Evolutionary conservation across 176 grass and related monocot genomes (phyloP).

Genomic region (Paspalum notatum): DNA sequence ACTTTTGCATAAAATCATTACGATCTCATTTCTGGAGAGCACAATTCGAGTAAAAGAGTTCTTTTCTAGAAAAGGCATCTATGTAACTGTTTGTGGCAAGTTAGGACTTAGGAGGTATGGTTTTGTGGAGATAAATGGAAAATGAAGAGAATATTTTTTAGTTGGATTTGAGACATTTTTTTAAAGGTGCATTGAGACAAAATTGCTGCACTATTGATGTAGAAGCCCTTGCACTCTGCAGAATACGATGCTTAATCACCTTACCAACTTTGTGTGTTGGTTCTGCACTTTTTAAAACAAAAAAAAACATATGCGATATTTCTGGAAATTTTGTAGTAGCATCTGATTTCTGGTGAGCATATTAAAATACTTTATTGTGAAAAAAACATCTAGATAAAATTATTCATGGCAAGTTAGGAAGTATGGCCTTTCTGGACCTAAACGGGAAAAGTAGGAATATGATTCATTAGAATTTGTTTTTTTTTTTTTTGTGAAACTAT

Average conservation of each 20-base stretch:
- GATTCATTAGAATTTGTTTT: slow-evolving; percentile 45
- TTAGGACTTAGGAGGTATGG: neutral
- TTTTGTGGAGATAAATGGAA: neutral
- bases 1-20: slow-evolving; percentile 5
- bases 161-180: neutral
- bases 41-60: neutral
- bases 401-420: slow-evolving; percentile 7
- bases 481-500: slow-evolving; percentile 37
- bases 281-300: neutral
- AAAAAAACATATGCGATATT: neutral
- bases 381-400: slow-evolving; percentile 24
- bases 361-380: slow-evolving; percentile 11
- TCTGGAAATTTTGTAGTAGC: neutral
- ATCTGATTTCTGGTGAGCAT: slow-evolving; percentile 16
- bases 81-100: neutral
- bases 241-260: slow-evolving; percentile 16
- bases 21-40: neutral
- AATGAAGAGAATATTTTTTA: neutral
- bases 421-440: slow-evolving; percentile 30
- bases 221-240: neutral
- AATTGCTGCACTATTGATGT: neutral
- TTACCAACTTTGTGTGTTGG: slow-evolving; percentile 11
- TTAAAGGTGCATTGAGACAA: neutral
- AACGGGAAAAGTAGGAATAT: slow-evolving; percentile 39
- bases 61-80: neutral